Conservation (phyloP, 768 basidiomycete species). For the Boletus rubropictus region DNA sequence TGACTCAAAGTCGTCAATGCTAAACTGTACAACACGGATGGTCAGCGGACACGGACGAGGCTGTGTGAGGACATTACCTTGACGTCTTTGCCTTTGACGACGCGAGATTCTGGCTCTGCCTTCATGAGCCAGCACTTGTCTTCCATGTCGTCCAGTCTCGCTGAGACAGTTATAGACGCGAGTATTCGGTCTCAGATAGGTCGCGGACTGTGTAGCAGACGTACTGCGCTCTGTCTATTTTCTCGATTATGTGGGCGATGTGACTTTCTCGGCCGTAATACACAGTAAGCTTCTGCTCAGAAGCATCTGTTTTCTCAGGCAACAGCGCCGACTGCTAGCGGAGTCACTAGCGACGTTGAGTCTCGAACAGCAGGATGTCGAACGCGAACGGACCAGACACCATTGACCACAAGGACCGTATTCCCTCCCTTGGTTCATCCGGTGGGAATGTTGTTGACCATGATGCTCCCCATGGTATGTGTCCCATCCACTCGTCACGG, state of each 20-base stretch:
- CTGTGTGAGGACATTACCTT: constrained; percentile 42
- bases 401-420: constrained; percentile 49
- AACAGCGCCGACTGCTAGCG: background rate
- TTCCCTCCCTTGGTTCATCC: constrained; percentile 36
- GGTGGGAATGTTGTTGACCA: constrained; percentile 70
- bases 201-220: no score
- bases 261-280: constrained; percentile 3
- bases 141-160: constrained; percentile 2
- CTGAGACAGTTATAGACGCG: no score
- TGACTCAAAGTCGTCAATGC: constrained; percentile 78
- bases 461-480: constrained; percentile 57
- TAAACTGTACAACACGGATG: constrained; percentile 48
- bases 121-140: constrained; percentile 66
- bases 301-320: constrained; percentile 1
- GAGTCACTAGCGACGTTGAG: constrained; percentile 8
- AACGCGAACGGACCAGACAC: constrained; percentile 14
- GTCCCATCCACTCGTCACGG: background rate
- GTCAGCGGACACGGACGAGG: background rate
- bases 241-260: no score
- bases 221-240: no score
- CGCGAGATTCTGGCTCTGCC: constrained; percentile 78
- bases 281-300: background rate
- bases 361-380: constrained; percentile 18
- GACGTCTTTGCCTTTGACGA: constrained; percentile 84
- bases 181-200: constrained; percentile 1